Percentiles rank a stretch among this genome's conserved stretches.
Evolutionary conservation across 2,329 filamentous ascomycete species (phyloP).

Genomic region (Trichoderma gracile): DNA sequence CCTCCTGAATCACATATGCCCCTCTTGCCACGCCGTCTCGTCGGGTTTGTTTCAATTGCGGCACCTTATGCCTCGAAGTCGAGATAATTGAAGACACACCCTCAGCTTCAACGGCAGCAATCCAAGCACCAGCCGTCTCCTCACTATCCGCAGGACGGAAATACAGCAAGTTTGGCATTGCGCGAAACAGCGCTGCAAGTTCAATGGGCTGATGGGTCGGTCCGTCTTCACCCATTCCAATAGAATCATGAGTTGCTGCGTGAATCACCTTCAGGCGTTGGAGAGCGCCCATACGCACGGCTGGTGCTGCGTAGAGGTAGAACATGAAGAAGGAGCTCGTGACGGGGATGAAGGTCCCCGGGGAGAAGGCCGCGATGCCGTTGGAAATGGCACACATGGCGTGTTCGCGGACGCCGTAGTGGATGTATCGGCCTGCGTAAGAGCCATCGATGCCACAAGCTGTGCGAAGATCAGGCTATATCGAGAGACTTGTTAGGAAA

Average conservation of each 20-base stretch:
- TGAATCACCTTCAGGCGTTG: slow-evolving; percentile 58
- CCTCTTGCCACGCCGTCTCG: slow-evolving; percentile 47
- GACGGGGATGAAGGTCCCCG: slow-evolving; percentile 57
- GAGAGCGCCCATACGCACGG: slow-evolving; percentile 61
- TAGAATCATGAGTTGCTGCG: slow-evolving; percentile 61
- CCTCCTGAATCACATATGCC: slow-evolving; percentile 49
- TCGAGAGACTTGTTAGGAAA: neutral
- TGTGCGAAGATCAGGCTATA: slow-evolving; percentile 2
- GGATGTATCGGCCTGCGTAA: slow-evolving; percentile 57
- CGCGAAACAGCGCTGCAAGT: slow-evolving; percentile 57
- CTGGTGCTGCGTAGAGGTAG: slow-evolving; percentile 54
- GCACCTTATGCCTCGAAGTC: slow-evolving; percentile 44
- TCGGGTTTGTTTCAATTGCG: slow-evolving; percentile 32
- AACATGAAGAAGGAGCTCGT: slow-evolving; percentile 66
- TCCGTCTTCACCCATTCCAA: slow-evolving; percentile 61
- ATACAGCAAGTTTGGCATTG: slow-evolving; percentile 63
- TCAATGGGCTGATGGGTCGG: slow-evolving; percentile 65
- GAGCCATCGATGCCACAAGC: slow-evolving; percentile 7
- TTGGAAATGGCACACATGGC: slow-evolving; percentile 61
- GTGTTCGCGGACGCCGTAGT: slow-evolving; percentile 62
- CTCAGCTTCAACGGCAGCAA: slow-evolving; percentile 46
- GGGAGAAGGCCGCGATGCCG: slow-evolving; percentile 59
- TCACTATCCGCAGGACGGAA: slow-evolving; percentile 61
- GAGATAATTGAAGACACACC: slow-evolving; percentile 51
- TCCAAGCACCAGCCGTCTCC: slow-evolving; percentile 58